Evolutionary conservation across 768 basidiomycete species (phyloP), one percentile per base, ranked within the genome.

Genomic region (Pleurotus djamor): DNA sequence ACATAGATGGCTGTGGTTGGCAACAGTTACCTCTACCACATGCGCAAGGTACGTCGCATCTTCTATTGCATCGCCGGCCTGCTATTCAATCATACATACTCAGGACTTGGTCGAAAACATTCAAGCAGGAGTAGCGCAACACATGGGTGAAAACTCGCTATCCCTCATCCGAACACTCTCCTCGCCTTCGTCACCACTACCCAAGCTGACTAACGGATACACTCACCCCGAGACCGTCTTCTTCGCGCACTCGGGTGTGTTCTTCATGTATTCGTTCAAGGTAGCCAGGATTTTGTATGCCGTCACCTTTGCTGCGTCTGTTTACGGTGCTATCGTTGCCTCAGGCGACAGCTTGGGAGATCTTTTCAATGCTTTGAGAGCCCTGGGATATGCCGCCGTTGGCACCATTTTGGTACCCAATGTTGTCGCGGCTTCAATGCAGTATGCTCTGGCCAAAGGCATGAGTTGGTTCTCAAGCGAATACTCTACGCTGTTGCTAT

Each of bases 11-110:
- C 95, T 0, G 76, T 96, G 32, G 87, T 96, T 3, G 92, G 93
- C 12, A 92, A 96, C 71, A 92, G 91, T 64, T 98, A 97, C 70
- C 76, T 94, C 56, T 98, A 97, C 68, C 95, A 98, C 72, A 98
- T 94, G 76, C 86, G 90, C 50, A 92, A 92, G 78, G 89, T 87
- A 64, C 1, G 69, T 63, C n/a, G 52, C n/a, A 14, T 13, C 2
- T 13, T 28, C 35, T 10, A 36, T 36, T 10, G 1, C 8, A 12
- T 9, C 10, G 13, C 28, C 2, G 2, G 7, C 45, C 45, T 12
- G 3, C 7, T 17, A 12, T 16, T 52, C 44, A 38, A 34, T 49
- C 3, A 34, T 6, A 33, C n/a, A 41, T 57, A 48, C 47, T 44
- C 41, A 89, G 82, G 94, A 96, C 71, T 64, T 89, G 4, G 88